Evolutionary conservation across 768 basidiomycete genomes (phyloP).

Genomic region (Panus rudis): DNA sequence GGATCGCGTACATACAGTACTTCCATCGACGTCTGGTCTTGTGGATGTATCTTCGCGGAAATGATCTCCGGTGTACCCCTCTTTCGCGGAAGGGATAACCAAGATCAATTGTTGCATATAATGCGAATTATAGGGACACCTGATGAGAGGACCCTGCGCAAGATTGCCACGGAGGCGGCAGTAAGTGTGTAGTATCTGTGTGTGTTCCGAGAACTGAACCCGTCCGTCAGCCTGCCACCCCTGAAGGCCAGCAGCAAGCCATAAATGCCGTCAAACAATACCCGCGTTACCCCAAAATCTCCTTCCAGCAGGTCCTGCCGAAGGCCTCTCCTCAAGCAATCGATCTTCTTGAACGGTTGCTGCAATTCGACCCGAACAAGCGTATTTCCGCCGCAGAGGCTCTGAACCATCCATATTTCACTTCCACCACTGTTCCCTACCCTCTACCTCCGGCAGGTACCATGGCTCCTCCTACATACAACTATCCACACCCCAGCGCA

Average conservation of each 20-base stretch:
- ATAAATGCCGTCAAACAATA: constrained; percentile 67
- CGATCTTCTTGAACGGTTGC: constrained; percentile 87
- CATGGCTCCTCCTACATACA: constrained; percentile 64
- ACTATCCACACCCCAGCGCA: constrained; percentile 58
- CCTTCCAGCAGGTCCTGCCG: constrained; percentile 73
- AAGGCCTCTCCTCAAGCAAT: constrained; percentile 86
- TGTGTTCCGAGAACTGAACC: constrained; percentile 3
- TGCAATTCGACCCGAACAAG: constrained; percentile 93
- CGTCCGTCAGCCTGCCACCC: constrained; percentile 35
- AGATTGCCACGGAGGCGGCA: constrained; percentile 78
- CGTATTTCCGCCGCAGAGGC: constrained; percentile 90
- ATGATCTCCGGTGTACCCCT: constrained; percentile 98
- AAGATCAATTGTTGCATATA: constrained; percentile 96
- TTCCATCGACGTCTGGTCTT: constrained; percentile 98
- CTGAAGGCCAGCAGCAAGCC: constrained; percentile 61
- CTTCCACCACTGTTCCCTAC: constrained; percentile 35
- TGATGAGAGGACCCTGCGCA: constrained; percentile 76
- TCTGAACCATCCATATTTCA: constrained; percentile 88
- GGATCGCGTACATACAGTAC: constrained; percentile 97
- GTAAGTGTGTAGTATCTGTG: constrained; percentile 37
- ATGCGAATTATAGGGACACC: constrained; percentile 97
- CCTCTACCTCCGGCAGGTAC: constrained; percentile 42
- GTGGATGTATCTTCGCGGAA: constrained; percentile 98
- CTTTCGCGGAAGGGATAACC: constrained; percentile 94
- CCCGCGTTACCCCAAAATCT: constrained; percentile 81